Percentiles rank a stretch among this genome's conserved stretches.
Evolutionary conservation across 768 basidiomycete genomes (phyloP).

Genomic region (Rhodosporidiobolus sp.): DNA sequence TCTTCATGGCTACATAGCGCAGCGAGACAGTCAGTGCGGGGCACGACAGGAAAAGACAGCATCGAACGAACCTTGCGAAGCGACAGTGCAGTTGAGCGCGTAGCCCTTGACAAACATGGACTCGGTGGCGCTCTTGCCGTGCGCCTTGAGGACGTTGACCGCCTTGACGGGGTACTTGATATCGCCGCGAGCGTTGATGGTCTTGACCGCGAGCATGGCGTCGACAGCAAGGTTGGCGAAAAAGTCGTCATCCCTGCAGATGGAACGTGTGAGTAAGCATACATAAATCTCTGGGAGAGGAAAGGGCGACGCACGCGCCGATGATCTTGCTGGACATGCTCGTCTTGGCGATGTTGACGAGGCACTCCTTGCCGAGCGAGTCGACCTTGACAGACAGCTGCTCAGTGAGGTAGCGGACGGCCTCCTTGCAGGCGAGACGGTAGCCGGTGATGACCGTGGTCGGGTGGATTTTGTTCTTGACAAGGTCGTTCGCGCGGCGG

Average conservation of each 20-base stretch:
- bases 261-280: neutral
- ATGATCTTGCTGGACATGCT: constrained; percentile 99
- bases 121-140: constrained; percentile 91
- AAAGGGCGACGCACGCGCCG: constrained; percentile 62
- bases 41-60: neutral
- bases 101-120: constrained; percentile 93
- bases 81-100: constrained; percentile 96
- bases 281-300: neutral
- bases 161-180: constrained; percentile 99
- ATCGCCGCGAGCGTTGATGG: constrained; percentile 87
- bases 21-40: neutral
- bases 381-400: constrained; percentile 94
- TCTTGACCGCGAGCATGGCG: constrained; percentile 95
- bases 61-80: constrained; percentile 79
- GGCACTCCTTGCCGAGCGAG: constrained; percentile 78
- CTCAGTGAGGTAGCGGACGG: constrained; percentile 96
- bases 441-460: constrained; percentile 99
- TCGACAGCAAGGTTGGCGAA: constrained; percentile 99
- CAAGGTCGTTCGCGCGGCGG: constrained; percentile 92
- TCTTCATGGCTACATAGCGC: constrained; percentile 80
- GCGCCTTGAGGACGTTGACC: constrained; percentile 96
- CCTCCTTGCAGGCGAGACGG: constrained; percentile 91
- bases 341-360: constrained; percentile 95
- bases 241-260: constrained; percentile 81
- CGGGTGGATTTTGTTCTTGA: constrained; percentile 96